Evolutionary conservation across 2,329 filamentous ascomycete species (phyloP).

Genomic region (Drechmeria coniospora): DNA sequence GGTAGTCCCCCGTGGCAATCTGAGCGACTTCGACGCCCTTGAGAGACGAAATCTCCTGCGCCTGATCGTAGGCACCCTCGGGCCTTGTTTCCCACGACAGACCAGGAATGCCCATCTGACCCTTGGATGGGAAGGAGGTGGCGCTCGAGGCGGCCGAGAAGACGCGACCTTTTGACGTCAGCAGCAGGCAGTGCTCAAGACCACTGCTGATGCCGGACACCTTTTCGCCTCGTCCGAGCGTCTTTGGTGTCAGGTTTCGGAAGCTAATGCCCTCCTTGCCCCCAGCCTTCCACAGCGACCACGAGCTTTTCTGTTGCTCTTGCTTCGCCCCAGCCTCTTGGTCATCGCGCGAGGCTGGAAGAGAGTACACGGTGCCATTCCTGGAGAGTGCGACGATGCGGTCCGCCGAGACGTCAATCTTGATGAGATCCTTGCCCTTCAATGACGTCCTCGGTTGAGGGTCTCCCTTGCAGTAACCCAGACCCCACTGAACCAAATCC

Average conservation of each 20-base stretch:
- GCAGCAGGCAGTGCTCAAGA: constrained; percentile 69
- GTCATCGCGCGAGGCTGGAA: constrained; percentile 62
- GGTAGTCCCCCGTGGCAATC: constrained; percentile 73
- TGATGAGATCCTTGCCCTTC: constrained; percentile 63
- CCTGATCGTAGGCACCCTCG: constrained; percentile 60
- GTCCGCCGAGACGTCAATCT: constrained; percentile 64
- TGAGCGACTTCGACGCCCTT: constrained; percentile 54
- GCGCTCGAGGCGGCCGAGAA: constrained; percentile 78
- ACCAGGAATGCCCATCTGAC: constrained; percentile 77
- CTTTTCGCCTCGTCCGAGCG: constrained; percentile 53
- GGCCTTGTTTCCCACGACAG: constrained; percentile 68
- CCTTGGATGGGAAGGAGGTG: constrained; percentile 61
- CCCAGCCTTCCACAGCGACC: constrained; percentile 53
- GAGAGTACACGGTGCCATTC: constrained; percentile 66
- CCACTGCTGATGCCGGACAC: constrained; percentile 63
- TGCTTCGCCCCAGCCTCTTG: constrained; percentile 48
- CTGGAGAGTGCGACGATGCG: constrained; percentile 66
- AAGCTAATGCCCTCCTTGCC: constrained; percentile 43
- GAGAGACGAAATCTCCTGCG: constrained; percentile 62
- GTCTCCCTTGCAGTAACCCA: constrained; percentile 51
- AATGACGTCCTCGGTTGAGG: constrained; percentile 56
- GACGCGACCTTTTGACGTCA: constrained; percentile 72
- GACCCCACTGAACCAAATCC: constrained; percentile 84
- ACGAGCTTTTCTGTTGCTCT: constrained; percentile 39
- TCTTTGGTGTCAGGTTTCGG: constrained; percentile 50